Percentiles rank a stretch among this genome's conserved stretches.
Conservation (phyloP, 106 monocot genomes). For the Allium cepa region DNA sequence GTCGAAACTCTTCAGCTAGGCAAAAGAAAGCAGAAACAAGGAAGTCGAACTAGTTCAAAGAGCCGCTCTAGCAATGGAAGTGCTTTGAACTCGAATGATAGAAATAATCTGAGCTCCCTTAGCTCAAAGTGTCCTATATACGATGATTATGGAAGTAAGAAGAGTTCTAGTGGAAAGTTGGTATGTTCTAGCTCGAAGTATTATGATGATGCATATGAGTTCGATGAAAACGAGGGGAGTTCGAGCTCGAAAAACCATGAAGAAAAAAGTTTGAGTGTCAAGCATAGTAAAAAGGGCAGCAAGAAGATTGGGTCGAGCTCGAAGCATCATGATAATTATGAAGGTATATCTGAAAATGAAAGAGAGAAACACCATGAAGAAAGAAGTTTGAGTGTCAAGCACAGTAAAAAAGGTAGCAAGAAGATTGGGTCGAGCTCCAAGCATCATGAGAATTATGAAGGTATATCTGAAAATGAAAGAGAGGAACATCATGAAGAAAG, state of each 20-base stretch:
- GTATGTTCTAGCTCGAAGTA: neutral
- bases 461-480: neutral
- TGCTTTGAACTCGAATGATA: neutral
- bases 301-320: neutral
- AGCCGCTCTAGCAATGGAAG: neutral
- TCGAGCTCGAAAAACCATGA: neutral
- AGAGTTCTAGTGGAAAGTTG: neutral
- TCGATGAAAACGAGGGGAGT: neutral
- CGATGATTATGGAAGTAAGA: neutral
- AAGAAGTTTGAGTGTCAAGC: no score
- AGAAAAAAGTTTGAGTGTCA: no score
- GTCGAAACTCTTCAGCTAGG: conserved; percentile 10
- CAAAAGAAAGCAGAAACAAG: neutral
- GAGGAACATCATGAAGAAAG: neutral
- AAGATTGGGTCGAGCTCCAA: no score
- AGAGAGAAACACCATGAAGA: no score
- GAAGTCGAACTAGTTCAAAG: neutral
- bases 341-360: no score
- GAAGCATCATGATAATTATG: no score
- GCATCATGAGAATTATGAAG: neutral
- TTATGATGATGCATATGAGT: neutral
- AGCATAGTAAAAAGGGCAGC: neutral
- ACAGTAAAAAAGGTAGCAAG: no score
- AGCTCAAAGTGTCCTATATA: neutral
- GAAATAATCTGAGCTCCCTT: neutral